phyloP scores from a whole-genome alignment of 495 filamentous ascomycete species.

The Achaetomiella virescens region DNA sequence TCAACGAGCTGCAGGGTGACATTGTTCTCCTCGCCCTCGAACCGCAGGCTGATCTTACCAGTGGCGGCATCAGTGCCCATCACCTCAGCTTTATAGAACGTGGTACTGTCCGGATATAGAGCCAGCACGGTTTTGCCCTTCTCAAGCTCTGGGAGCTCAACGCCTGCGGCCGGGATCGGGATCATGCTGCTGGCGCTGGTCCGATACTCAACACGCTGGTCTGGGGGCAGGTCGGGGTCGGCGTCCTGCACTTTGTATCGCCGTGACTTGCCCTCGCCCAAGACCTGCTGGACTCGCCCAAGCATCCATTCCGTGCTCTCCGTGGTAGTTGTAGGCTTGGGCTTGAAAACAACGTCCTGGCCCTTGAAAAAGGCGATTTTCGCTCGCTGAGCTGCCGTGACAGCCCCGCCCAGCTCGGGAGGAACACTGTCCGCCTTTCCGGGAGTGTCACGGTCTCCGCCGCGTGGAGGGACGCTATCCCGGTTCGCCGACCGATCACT shows the following conservation, averaged over 20 bases:
- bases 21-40: conserved; percentile 81
- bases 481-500: conserved; percentile 31
- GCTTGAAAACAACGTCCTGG: conserved; percentile 82
- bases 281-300: conserved; percentile 76
- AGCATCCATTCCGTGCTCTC: conserved; percentile 81
- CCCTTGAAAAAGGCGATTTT: conserved; percentile 56
- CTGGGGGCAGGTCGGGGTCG: conserved; percentile 70
- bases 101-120: conserved; percentile 85
- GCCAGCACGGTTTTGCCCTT: conserved; percentile 76
- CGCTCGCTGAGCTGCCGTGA: conserved; percentile 31
- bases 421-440: conserved; percentile 41
- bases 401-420: conserved; percentile 32
- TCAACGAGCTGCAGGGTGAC: conserved; percentile 74
- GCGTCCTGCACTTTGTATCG: conserved; percentile 94
- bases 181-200: conserved; percentile 78
- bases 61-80: conserved; percentile 56
- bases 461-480: conserved; percentile 41
- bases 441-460: conserved; percentile 39
- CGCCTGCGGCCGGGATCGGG: conserved; percentile 54
- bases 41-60: conserved; percentile 57
- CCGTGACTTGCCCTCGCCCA: conserved; percentile 80
- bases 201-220: conserved; percentile 66
- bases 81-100: conserved; percentile 95
- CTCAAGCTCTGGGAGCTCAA: conserved; percentile 62
- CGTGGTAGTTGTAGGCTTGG: conserved; percentile 59